A percentile compares a stretch with the other conserved stretches of the same genome.
Evolutionary conservation across 1,139 yeast species (phyloP).

Genomic region (Candida mesenterica): DNA sequence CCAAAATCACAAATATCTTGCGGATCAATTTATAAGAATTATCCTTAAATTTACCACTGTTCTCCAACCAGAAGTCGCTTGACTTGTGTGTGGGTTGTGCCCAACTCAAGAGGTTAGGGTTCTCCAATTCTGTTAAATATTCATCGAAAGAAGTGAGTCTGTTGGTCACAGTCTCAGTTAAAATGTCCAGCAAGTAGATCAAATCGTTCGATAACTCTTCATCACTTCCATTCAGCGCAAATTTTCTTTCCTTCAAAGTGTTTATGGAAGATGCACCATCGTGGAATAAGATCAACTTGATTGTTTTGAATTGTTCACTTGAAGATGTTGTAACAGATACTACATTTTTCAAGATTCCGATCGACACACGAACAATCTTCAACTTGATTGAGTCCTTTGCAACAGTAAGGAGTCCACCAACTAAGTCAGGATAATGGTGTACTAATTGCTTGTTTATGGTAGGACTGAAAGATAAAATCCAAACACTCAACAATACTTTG

Average conservation of each 20-base stretch:
- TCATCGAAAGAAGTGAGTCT: constrained; percentile 91
- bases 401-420: constrained; percentile 46
- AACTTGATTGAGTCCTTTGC: constrained; percentile 84
- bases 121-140: constrained; percentile 78
- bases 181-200: constrained; percentile 50
- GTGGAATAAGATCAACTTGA: constrained; percentile 72
- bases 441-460: constrained; percentile 54
- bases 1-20: constrained; percentile 42
- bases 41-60: constrained; percentile 72
- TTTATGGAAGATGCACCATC: constrained; percentile 71
- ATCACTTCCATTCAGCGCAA: constrained; percentile 69
- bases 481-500: constrained; percentile 69
- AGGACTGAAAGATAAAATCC: constrained; percentile 80
- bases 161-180: constrained; percentile 67
- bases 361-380: constrained; percentile 79
- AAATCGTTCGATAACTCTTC: constrained; percentile 84
- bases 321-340: constrained; percentile 33
- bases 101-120: constrained; percentile 78
- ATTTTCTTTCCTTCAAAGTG: constrained; percentile 78
- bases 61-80: constrained; percentile 86
- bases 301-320: constrained; percentile 45
- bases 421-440: constrained; percentile 59
- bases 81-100: constrained; percentile 87
- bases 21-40: constrained; percentile 72
- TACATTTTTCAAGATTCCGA: constrained; percentile 69